phyloP scores from a whole-genome alignment of 208 protist species.

The Angomonas desouzai region DNA sequence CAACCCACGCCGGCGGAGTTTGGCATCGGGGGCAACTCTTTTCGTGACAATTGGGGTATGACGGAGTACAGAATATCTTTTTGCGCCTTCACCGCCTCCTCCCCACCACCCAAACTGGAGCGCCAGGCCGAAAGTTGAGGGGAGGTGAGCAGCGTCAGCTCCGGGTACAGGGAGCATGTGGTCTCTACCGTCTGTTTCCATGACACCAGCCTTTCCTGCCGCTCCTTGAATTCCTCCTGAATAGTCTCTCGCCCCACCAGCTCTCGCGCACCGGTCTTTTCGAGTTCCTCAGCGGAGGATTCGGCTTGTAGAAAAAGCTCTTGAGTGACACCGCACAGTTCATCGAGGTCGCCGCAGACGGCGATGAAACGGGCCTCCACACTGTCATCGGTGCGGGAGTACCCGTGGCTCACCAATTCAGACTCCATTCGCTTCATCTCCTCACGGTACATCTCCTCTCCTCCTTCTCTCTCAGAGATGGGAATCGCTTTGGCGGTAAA shows the following conservation, averaged over 20 bases:
- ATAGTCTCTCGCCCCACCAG: neutral
- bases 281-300: neutral
- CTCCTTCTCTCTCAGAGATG: neutral
- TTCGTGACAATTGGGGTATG: neutral
- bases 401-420: neutral
- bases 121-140: neutral
- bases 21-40: neutral
- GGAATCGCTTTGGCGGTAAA: neutral
- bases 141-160: neutral
- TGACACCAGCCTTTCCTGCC: neutral
- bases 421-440: neutral
- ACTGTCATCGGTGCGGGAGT: neutral
- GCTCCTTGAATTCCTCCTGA: neutral
- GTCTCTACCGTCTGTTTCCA: neutral
- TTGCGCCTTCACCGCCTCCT: neutral
- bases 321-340: neutral
- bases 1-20: neutral
- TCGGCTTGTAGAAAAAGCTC: neutral
- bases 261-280: neutral
- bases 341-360: neutral
- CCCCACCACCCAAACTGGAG: neutral
- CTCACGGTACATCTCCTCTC: neutral
- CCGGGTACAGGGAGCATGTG: neutral
- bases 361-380: neutral
- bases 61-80: neutral